Evolutionary conservation across 176 grass and related monocot genomes (phyloP).

Genomic region (Typha latifolia): DNA sequence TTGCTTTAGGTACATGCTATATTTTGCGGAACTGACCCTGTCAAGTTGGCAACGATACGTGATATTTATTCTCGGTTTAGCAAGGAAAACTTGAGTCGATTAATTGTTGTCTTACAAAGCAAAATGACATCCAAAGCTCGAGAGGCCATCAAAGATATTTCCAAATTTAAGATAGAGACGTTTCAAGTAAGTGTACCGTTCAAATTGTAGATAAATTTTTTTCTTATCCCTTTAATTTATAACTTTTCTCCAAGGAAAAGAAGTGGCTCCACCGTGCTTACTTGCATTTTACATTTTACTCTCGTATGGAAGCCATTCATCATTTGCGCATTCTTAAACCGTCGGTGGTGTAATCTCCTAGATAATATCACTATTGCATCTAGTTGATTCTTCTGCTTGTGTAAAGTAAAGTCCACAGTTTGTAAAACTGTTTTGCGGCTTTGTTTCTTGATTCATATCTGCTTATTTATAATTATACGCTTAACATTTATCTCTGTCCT

Average conservation of each 20-base stretch:
- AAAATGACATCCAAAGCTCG: slow-evolving; percentile 52
- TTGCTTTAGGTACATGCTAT: slow-evolving; percentile 54
- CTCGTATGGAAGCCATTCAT: too few relatives aligned
- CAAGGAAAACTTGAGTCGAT: slow-evolving; percentile 41
- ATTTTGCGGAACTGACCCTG: slow-evolving; percentile 45
- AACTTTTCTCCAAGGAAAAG: not conserved
- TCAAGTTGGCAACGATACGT: slow-evolving; percentile 50
- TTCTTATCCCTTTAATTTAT: not conserved
- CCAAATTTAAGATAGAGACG: slow-evolving; percentile 54
- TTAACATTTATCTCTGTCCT: too few relatives aligned
- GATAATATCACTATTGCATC: too few relatives aligned
- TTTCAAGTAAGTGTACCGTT: slow-evolving; percentile 48
- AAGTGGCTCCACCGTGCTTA: not conserved
- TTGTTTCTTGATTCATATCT: too few relatives aligned
- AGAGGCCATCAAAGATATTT: slow-evolving; percentile 61
- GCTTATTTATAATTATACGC: too few relatives aligned
- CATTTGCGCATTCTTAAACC: too few relatives aligned
- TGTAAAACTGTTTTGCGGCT: too few relatives aligned
- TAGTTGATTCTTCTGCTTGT: too few relatives aligned
- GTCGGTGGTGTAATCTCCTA: too few relatives aligned
- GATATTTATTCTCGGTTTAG: slow-evolving; percentile 26
- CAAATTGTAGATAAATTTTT: not conserved
- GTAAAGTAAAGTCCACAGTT: too few relatives aligned
- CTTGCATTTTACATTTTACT: too few relatives aligned
- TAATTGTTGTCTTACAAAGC: slow-evolving; percentile 57